Percentiles rank a stretch among this genome's conserved stretches.
Evolutionary conservation across 2,329 filamentous ascomycete species (phyloP).

Genomic region (Hypoxylon sp.): DNA sequence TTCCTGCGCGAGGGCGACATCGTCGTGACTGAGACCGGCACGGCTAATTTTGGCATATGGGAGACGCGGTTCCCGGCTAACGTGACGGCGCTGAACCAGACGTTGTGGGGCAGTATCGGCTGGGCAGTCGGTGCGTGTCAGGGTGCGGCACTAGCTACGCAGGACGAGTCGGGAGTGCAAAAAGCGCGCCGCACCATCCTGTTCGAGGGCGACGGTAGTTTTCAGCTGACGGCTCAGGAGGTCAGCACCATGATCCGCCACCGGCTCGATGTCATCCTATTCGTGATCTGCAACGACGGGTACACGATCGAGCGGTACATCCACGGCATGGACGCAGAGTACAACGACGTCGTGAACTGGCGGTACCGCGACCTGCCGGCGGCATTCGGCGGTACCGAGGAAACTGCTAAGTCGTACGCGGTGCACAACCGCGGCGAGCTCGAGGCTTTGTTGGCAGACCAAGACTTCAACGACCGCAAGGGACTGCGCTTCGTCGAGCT

Average conservation of each 20-base stretch:
- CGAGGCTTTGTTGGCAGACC: constrained; percentile 71
- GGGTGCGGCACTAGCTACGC: constrained; percentile 78
- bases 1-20: constrained; percentile 81
- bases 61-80: constrained; percentile 83
- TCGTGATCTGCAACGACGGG: constrained; percentile 88
- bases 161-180: constrained; percentile 65
- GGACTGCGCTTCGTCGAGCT: constrained; percentile 80
- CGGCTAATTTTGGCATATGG: constrained; percentile 88
- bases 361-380: constrained; percentile 75
- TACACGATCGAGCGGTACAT: constrained; percentile 92
- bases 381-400: constrained; percentile 71
- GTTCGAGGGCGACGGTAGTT: constrained; percentile 89
- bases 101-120: constrained; percentile 76
- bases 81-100: constrained; percentile 85
- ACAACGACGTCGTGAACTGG: constrained; percentile 87
- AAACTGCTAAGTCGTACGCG: constrained; percentile 70
- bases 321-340: constrained; percentile 81
- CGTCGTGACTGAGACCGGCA: constrained; percentile 88
- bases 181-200: constrained; percentile 74
- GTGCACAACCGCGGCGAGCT: constrained; percentile 78
- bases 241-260: constrained; percentile 85
- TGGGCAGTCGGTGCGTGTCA: constrained; percentile 70
- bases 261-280: constrained; percentile 81
- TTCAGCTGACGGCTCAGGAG: constrained; percentile 88
- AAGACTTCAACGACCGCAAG: constrained; percentile 69